Evolutionary conservation across 2,329 filamentous ascomycete genomes (phyloP), one percentile per base, ranked within the genome.

Genomic region (Lomentospora prolificans): DNA sequence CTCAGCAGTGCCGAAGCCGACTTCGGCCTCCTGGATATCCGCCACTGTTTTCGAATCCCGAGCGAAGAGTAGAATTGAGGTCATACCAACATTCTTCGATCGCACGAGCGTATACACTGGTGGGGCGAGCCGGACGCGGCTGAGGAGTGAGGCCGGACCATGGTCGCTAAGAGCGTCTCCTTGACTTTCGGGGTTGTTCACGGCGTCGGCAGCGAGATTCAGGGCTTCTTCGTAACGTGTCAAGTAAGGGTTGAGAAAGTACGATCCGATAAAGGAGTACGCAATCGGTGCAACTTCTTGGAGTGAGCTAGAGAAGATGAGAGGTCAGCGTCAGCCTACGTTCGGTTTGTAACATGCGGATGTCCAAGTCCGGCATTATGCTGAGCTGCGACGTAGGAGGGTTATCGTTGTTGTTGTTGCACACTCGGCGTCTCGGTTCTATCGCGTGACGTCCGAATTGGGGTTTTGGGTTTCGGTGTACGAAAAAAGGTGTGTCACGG

Each of bases 281-380:
- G 86, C 80, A 52, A 97, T 79, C 0, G 94, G 94, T 8, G 91
- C 87, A 59, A 96, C 78, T 71, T 99, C 94, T 70, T 99, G 91
- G 17, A 99, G 79, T 77, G 90, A 90, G 75, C 67, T 86, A 67
- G 7, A 46, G 31, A 22, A 8, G 28, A 48, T 24, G 50, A 30
- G 31, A 28, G 36, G 19, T 24, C 4, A 46, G 28, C 10, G 19
- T 41, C 19, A 41, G 36, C 36, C 7, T 17, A 41, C 36, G 19
- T 17, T 41, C 36, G 7, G 14, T 17, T 41, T 41, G n/a, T 3
- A 17, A 17, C 12, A 17, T 17, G 9, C n/a, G 36, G 3, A 41
- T 17, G n/a, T 7, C 36, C 36, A 12, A 33, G 36, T 41, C n/a
- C 14, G 2, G 6, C n/a, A 41, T 10, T 41, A n/a, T 10, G 8